Evolutionary conservation across 306 rosid species (phyloP).

Genomic region (Glycine latifolia): DNA sequence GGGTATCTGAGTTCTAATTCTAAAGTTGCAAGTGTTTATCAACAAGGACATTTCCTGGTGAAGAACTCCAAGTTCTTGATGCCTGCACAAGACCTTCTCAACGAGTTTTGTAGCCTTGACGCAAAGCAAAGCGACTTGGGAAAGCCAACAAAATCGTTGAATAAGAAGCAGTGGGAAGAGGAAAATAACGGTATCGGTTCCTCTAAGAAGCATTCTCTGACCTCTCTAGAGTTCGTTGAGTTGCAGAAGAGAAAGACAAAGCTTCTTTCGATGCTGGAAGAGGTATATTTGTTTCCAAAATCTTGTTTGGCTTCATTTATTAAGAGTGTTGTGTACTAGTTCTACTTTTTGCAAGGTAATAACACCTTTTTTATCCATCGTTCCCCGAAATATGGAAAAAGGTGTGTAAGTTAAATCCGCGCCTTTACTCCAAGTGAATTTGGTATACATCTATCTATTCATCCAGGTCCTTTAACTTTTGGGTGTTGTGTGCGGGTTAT

Average conservation of each 20-base stretch:
- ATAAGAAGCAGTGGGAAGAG: slow-evolving; percentile 62
- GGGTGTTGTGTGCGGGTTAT: slow-evolving; percentile 5
- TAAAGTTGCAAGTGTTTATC: slow-evolving; percentile 41
- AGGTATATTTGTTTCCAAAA: slow-evolving; percentile 58
- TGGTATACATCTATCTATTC: not conserved
- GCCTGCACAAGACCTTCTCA: slow-evolving; percentile 80
- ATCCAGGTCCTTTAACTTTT: slow-evolving; percentile 41
- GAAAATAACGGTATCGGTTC: slow-evolving; percentile 51
- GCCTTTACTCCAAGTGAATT: slow-evolving; percentile 40
- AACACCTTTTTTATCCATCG: slow-evolving; percentile 34
- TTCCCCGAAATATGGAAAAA: slow-evolving; percentile 37
- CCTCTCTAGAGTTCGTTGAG: slow-evolving; percentile 82
- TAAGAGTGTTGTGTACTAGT: not conserved
- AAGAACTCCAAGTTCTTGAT: slow-evolving; percentile 69
- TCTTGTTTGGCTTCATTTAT: slow-evolving; percentile 37
- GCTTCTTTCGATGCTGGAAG: slow-evolving; percentile 92
- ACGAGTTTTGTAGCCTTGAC: slow-evolving; percentile 87
- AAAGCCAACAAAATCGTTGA: slow-evolving; percentile 57
- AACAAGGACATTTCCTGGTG: slow-evolving; percentile 56
- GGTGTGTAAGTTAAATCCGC: not conserved
- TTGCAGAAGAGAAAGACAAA: slow-evolving; percentile 88
- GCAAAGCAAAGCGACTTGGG: slow-evolving; percentile 50
- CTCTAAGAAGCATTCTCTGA: slow-evolving; percentile 60
- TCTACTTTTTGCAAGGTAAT: slow-evolving; percentile 13
- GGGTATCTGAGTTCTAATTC: slow-evolving; percentile 44